Evolutionary conservation across 305 asterid species (phyloP), one percentile per base, ranked within the genome.

Genomic region (Petunia hybrid): DNA sequence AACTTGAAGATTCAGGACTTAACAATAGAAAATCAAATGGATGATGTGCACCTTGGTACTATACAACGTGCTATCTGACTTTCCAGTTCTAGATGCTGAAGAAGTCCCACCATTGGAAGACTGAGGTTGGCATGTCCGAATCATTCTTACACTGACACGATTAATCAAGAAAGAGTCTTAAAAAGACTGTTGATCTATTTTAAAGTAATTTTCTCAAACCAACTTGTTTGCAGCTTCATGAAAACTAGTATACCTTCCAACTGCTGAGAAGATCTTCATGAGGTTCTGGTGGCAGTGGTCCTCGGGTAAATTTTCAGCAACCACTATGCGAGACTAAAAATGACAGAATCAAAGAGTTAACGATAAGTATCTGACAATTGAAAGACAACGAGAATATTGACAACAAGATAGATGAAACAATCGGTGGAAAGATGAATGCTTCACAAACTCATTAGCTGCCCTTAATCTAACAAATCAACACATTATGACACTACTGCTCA

Each of bases 201-300:
- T 12, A 53, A 53, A 13, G n/a, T 8, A 6, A 53, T 14, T 36
- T 74, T 64, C 48, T 0, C 8, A 14, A 38, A 74, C 65, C 0
- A 53, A 51, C n/a, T 14, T 74, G 65, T 8, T 38, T 53, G 8
- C 5, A 61, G 66, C 66, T 22, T 38, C 66, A 61, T 61, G 66
- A 22, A 3, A 22, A 61, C 40, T 31, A 35, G 36, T 74, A 36
- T 89, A 93, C 99, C 99, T 93, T 85, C 98, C 99, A 45, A 91
- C 90, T 4, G 97, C 84, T 56, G 98, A 92, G 88, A 95, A 93
- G 78, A 93, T 88, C 87, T 89, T 95, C 97, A 92, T 87, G 81
- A 95, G 95, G 83, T 90, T 95, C 90, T 95, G 99, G 81, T 95
- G 98, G 82, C 94, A 92, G 81, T 93, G 99, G 84, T 95, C 98